Evolutionary conservation across 805 yeast genomes (phyloP).

Genomic region (Ogataea degrootiae): DNA sequence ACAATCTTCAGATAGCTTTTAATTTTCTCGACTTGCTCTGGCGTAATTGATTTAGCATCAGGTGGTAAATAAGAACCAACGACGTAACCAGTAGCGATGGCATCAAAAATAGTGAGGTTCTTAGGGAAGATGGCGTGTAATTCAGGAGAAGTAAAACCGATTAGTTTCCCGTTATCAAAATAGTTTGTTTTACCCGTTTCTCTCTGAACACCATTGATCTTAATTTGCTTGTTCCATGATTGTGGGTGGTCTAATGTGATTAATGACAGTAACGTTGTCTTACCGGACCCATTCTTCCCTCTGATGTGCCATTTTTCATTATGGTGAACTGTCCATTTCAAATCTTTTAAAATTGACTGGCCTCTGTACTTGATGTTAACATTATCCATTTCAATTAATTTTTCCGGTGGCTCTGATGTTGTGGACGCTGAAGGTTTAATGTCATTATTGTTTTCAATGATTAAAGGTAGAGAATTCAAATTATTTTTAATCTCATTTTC

Average conservation of each 20-base stretch:
- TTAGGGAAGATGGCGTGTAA: slow-evolving; percentile 81
- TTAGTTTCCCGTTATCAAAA: slow-evolving; percentile 70
- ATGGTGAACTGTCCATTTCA: slow-evolving; percentile 59
- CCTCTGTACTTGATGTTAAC: slow-evolving; percentile 67
- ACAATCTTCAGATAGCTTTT: slow-evolving; percentile 45
- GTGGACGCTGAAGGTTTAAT: not conserved
- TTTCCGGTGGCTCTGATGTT: not conserved
- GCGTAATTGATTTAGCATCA: slow-evolving; percentile 26
- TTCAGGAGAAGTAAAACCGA: slow-evolving; percentile 91
- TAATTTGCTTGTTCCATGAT: slow-evolving; percentile 75
- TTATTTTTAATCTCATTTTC: not conserved
- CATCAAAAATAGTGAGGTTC: slow-evolving; percentile 44
- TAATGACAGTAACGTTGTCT: slow-evolving; percentile 79
- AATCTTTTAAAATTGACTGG: slow-evolving; percentile 49
- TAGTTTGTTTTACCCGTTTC: slow-evolving; percentile 71
- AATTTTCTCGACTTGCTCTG: slow-evolving; percentile 34
- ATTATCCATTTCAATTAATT: slow-evolving; percentile 48
- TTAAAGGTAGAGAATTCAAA: too few species aligned
- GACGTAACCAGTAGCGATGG: slow-evolving; percentile 68
- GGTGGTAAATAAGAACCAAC: slow-evolving; percentile 63
- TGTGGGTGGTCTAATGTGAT: slow-evolving; percentile 96
- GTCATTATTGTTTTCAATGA: too few species aligned
- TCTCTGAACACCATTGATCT: slow-evolving; percentile 61
- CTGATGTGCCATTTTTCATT: slow-evolving; percentile 87
- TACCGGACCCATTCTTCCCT: slow-evolving; percentile 92